phyloP scores from a whole-genome alignment of 768 basidiomycete species.

The Mycena rosella region DNA sequence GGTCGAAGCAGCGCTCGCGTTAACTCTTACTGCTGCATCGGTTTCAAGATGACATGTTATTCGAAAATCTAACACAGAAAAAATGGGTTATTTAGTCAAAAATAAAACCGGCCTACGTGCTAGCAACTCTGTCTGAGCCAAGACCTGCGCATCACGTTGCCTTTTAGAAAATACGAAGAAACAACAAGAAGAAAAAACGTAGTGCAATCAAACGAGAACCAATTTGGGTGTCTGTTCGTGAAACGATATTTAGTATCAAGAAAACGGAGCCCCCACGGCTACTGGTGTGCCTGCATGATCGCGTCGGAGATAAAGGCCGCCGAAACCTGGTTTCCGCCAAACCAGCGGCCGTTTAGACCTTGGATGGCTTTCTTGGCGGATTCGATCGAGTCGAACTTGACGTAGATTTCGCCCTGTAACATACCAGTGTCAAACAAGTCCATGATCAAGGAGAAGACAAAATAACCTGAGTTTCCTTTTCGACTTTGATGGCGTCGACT shows the following conservation, averaged over 20 bases:
- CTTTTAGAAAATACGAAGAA: constrained; percentile 43
- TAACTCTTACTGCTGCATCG: constrained; percentile 7
- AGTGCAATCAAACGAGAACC: constrained; percentile 46
- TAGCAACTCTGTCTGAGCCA: constrained; percentile 40
- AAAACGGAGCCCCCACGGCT: constrained; percentile 40
- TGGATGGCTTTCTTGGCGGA: constrained; percentile 87
- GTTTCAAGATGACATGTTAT: constrained; percentile 43
- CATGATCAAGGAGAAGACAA: neutral
- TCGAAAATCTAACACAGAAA: constrained; percentile 52
- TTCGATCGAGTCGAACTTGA: constrained; percentile 88
- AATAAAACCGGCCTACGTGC: constrained; percentile 56
- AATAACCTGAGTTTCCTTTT: constrained; percentile 90
- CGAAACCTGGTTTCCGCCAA: constrained; percentile 91
- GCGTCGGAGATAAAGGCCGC: constrained; percentile 93
- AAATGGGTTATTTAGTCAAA: constrained; percentile 49
- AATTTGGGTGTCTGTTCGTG: constrained; percentile 49
- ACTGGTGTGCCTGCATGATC: constrained; percentile 93
- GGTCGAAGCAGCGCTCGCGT: constrained; percentile 14
- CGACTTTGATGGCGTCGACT: constrained; percentile 91
- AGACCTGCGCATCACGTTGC: constrained; percentile 47
- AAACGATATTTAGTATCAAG: constrained; percentile 51
- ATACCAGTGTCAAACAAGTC: constrained; percentile 22
- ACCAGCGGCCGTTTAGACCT: constrained; percentile 97
- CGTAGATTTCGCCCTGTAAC: constrained; percentile 93
- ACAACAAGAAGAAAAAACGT: constrained; percentile 45